phyloP scores from a whole-genome alignment of 2,329 filamentous ascomycete genomes.

The Colletotrichum lupini region DNA sequence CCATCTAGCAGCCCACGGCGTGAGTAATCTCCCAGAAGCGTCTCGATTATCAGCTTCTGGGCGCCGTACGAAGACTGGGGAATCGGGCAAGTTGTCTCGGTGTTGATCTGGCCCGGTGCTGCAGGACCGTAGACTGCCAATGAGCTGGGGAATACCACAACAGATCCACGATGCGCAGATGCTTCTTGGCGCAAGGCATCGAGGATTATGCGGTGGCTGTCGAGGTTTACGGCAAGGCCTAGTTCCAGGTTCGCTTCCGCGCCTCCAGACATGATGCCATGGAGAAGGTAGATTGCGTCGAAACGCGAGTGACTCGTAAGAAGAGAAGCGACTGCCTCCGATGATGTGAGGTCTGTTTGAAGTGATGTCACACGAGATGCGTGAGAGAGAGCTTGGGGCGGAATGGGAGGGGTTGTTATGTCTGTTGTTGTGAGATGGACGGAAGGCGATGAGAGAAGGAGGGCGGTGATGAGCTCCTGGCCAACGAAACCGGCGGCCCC shows the following conservation, averaged over 20 bases:
- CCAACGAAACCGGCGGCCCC: slow-evolving; percentile 74
- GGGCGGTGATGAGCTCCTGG: slow-evolving; percentile 66
- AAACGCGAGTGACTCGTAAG: slow-evolving; percentile 43
- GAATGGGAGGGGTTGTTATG: slow-evolving; percentile 62
- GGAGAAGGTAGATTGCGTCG: slow-evolving; percentile 66
- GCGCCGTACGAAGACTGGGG: slow-evolving; percentile 70
- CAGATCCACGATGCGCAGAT: slow-evolving; percentile 54
- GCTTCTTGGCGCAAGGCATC: slow-evolving; percentile 56
- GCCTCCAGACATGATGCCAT: slow-evolving; percentile 73
- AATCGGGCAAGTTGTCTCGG: slow-evolving; percentile 56
- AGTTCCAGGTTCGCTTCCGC: slow-evolving; percentile 68
- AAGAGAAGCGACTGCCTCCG: slow-evolving; percentile 42
- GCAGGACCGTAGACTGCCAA: slow-evolving; percentile 68
- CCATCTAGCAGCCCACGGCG: slow-evolving; percentile 67
- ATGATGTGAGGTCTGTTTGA: slow-evolving; percentile 47
- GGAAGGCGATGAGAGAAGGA: slow-evolving; percentile 54
- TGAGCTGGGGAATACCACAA: slow-evolving; percentile 68
- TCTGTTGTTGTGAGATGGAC: slow-evolving; percentile 66
- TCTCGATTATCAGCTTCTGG: slow-evolving; percentile 72
- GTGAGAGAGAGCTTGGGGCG: slow-evolving; percentile 46
- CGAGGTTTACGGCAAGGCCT: slow-evolving; percentile 67
- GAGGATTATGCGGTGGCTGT: slow-evolving; percentile 64
- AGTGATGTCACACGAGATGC: slow-evolving; percentile 39
- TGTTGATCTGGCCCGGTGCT: slow-evolving; percentile 47
- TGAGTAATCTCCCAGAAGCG: slow-evolving; percentile 62